Evolutionary conservation across 2,329 filamentous ascomycete genomes (phyloP).

Genomic region (Esteya vermicola): DNA sequence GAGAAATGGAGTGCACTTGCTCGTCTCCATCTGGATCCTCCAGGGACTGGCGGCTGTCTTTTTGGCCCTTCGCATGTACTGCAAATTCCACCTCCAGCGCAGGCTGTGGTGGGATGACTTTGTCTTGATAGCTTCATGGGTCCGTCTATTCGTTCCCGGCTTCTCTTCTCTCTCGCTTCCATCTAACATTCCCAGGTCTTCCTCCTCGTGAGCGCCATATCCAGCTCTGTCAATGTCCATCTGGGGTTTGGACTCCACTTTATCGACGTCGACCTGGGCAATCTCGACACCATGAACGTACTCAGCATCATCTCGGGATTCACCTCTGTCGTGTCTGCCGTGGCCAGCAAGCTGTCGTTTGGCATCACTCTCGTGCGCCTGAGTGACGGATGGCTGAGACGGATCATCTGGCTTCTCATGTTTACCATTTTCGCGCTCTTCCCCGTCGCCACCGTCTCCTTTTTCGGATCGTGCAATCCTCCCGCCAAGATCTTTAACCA

Average conservation of each 20-base stretch:
- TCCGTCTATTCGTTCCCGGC: conserved; percentile 5
- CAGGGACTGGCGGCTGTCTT: conserved; percentile 10
- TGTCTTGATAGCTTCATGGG: conserved; percentile 14
- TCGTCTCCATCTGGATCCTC: conserved; percentile 10
- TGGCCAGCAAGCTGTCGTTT: conserved; percentile 22
- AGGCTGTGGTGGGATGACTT: conserved; percentile 17
- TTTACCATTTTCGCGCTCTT: conserved; percentile 18
- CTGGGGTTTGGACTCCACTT: conserved; percentile 4
- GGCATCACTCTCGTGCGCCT: conserved; percentile 20
- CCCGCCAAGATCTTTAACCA: conserved; percentile 14
- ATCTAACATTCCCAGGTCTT: conserved; percentile 6
- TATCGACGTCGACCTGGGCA: neutral
- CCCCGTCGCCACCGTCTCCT: conserved; percentile 13
- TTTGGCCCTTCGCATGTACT: conserved; percentile 14
- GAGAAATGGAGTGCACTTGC: too few species aligned
- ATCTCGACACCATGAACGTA: conserved; percentile 8
- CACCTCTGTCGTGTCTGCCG: conserved; percentile 16
- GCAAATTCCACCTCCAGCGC: conserved; percentile 14
- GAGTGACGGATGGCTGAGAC: conserved; percentile 11
- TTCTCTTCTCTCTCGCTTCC: neutral
- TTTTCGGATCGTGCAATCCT: conserved; percentile 14
- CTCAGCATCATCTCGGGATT: conserved; percentile 9
- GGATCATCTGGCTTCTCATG: conserved; percentile 18
- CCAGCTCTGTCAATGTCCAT: neutral
- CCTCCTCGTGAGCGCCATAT: conserved; percentile 2